Conservation (phyloP, 768 basidiomycete species). For the Naganishia onofrii region DNA sequence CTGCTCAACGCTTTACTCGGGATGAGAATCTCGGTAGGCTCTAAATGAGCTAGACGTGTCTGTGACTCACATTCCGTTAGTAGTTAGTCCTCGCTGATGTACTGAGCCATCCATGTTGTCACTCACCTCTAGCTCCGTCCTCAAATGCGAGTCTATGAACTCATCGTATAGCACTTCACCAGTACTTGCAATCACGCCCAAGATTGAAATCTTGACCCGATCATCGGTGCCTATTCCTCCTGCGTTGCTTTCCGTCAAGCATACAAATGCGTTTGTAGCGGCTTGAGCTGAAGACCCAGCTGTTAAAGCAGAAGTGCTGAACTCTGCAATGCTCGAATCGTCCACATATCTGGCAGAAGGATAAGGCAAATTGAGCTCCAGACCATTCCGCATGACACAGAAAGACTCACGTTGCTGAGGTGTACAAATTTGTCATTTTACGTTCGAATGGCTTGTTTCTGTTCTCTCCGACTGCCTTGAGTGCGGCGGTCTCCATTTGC, state of each 20-base stretch:
- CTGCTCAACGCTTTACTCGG: conserved; percentile 63
- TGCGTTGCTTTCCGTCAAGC: conserved; percentile 64
- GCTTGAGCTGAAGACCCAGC: conserved; percentile 48
- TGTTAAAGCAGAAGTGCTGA: conserved; percentile 40
- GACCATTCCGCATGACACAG: neutral
- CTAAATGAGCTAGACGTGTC: conserved; percentile 82
- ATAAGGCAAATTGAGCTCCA: neutral
- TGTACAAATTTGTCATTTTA: conserved; percentile 72
- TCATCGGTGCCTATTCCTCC: conserved; percentile 57
- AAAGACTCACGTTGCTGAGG: conserved; percentile 73
- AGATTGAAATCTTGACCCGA: conserved; percentile 63
- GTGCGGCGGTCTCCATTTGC: conserved; percentile 52
- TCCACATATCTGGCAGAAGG: conserved; percentile 70
- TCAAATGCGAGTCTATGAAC: conserved; percentile 63
- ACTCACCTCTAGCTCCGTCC: conserved; percentile 59
- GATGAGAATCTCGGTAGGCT: conserved; percentile 76
- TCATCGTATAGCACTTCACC: conserved; percentile 93
- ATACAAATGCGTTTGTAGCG: conserved; percentile 67
- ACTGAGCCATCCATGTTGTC: neutral
- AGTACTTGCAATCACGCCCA: conserved; percentile 77
- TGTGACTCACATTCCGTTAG: conserved; percentile 46
- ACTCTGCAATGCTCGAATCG: conserved; percentile 52
- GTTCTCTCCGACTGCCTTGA: conserved; percentile 52
- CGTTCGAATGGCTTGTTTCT: conserved; percentile 52
- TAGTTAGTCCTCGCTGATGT: too few species aligned